Evolutionary conservation across 768 basidiomycete species (phyloP).

Genomic region (Stropharia rugosoannulata): DNA sequence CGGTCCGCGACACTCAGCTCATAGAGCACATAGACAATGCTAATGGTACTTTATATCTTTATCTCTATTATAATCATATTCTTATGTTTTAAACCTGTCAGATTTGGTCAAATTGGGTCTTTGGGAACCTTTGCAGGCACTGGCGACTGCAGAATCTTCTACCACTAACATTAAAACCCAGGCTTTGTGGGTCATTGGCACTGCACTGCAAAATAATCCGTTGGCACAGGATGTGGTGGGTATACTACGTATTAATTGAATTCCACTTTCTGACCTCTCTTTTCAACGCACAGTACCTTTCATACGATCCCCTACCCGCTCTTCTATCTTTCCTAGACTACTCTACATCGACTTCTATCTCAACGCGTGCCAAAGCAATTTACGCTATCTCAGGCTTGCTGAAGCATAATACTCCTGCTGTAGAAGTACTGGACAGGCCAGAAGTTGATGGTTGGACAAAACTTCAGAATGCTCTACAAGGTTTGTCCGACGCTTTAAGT

Average conservation of each 20-base stretch:
- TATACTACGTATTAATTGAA: conserved; percentile 8
- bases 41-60: conserved; percentile 49
- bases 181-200: conserved; percentile 85
- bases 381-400: conserved; percentile 79
- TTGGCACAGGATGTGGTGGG: conserved; percentile 74
- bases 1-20: conserved; percentile 43
- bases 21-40: conserved; percentile 92
- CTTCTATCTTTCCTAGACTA: conserved; percentile 63
- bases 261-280: not conserved
- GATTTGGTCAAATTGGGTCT: conserved; percentile 76
- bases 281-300: conserved; percentile 47
- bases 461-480: conserved; percentile 59
- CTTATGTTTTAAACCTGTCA: conserved; percentile 23
- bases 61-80: not conserved
- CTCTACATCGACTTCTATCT: conserved; percentile 43
- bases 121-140: conserved; percentile 72
- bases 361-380: conserved; percentile 74
- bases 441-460: conserved; percentile 62
- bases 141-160: conserved; percentile 54
- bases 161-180: conserved; percentile 64
- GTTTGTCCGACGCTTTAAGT: conserved; percentile 29
- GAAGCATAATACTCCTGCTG: conserved; percentile 74
- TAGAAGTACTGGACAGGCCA: conserved; percentile 45
- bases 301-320: conserved; percentile 62
- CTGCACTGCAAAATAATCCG: conserved; percentile 89